Evolutionary conservation across 179 eudicot species (phyloP).

Genomic region (Heliamphora pulchella): DNA sequence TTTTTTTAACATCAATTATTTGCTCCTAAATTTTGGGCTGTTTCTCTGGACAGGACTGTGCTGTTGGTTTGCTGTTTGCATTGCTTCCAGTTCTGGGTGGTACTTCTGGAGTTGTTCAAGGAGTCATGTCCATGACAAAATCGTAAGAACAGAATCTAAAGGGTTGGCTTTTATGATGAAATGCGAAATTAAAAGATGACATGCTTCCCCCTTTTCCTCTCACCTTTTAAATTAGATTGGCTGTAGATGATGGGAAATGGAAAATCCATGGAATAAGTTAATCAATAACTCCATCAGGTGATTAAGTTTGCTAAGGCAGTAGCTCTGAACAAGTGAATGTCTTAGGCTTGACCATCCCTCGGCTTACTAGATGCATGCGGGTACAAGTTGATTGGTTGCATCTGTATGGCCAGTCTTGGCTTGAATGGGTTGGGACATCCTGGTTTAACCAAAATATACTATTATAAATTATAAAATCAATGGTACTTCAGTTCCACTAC

Average conservation of each 20-base stretch:
- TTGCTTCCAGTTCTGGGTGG: constrained; percentile 87
- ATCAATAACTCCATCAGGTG: background rate
- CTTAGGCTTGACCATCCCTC: background rate
- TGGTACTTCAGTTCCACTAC: background rate
- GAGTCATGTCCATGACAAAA: constrained; percentile 74
- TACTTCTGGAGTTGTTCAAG: constrained; percentile 73
- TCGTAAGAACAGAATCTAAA: constrained; percentile 44
- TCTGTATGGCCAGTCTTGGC: background rate
- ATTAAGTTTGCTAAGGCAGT: background rate
- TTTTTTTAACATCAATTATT: background rate
- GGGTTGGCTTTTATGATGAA: background rate
- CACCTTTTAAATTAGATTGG: background rate
- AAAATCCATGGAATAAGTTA: background rate
- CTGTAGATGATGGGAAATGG: background rate
- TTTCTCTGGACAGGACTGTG: constrained; percentile 58
- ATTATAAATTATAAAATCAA: too few relatives aligned
- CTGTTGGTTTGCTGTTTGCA: constrained; percentile 88
- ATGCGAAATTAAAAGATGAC: background rate
- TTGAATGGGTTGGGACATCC: background rate
- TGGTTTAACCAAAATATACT: too few relatives aligned
- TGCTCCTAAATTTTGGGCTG: constrained; percentile 8
- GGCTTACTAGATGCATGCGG: background rate
- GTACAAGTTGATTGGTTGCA: too few relatives aligned
- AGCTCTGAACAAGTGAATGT: background rate
- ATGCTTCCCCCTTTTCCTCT: background rate